phyloP scores from a whole-genome alignment of 371 early-diverging fungal species.

The Blakeslea trispora region DNA sequence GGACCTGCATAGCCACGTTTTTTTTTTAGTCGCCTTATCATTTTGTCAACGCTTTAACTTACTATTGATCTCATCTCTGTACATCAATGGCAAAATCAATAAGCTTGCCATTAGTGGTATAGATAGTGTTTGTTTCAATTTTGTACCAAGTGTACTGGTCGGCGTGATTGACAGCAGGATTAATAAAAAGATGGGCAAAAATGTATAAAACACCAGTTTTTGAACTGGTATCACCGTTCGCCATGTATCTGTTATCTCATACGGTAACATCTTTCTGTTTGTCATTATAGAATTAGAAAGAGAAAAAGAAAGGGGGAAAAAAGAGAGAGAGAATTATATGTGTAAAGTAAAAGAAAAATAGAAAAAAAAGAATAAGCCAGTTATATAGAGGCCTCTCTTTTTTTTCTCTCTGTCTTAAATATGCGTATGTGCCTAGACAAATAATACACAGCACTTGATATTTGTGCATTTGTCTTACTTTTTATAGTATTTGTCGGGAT shows the following conservation, averaged over 20 bases:
- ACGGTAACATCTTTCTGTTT: not conserved
- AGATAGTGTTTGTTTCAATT: conserved; percentile 5
- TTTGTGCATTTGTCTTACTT: no score
- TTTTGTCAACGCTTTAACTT: not conserved
- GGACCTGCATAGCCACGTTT: not conserved
- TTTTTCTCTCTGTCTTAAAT: no score
- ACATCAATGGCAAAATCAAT: conserved; percentile 4
- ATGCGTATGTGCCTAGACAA: no score
- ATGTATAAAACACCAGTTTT: conserved; percentile 5
- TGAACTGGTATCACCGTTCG: conserved; percentile 5
- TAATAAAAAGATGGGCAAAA: conserved; percentile 4
- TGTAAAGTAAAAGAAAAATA: no score
- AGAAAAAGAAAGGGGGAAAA: not conserved
- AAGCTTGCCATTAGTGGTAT: conserved; percentile 8
- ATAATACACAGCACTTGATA: no score
- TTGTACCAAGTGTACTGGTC: conserved; percentile 3
- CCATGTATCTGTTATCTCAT: not conserved
- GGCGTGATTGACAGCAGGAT: conserved; percentile 8
- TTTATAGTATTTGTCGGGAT: no score
- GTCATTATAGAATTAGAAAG: not conserved
- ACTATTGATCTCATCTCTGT: conserved; percentile 13
- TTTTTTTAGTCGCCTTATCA: not conserved
- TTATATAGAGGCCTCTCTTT: no score
- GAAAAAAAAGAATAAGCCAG: no score
- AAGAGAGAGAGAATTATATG: no score